Percentiles rank a stretch among this genome's conserved stretches.
Conservation (phyloP, 192 early-diverging fungal species). For the Backusella psychrophila region DNA sequence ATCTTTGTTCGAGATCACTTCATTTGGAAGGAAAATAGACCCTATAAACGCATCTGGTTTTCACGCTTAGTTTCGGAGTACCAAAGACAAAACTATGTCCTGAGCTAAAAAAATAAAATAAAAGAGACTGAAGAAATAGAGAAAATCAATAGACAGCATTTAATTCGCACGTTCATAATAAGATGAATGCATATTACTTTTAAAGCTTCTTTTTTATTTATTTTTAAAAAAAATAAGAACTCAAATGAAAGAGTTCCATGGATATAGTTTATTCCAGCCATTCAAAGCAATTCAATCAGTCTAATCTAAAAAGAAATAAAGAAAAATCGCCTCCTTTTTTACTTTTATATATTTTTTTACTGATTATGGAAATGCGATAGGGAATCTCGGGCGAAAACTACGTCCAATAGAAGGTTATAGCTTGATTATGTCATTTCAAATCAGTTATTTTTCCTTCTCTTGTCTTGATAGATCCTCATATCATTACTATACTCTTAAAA, state of each 20-base stretch:
- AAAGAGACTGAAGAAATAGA: neutral
- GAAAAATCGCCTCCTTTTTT: neutral
- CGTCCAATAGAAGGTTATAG: neutral
- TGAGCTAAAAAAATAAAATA: neutral
- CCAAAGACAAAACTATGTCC: neutral
- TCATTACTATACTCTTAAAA: no score
- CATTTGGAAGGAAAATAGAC: neutral
- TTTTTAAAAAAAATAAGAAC: neutral
- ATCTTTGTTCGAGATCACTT: neutral
- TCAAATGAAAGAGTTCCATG: neutral
- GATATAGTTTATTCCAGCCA: neutral
- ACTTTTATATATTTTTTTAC: constrained; percentile 7
- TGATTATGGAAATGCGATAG: neutral
- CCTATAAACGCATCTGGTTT: neutral
- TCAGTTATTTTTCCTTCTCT: no score
- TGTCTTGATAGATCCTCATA: no score
- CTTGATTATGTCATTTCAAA: neutral
- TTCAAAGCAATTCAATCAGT: neutral
- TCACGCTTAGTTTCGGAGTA: neutral
- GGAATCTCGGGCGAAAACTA: neutral
- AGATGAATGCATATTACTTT: neutral
- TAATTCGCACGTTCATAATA: neutral
- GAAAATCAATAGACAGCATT: no score
- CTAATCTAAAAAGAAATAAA: neutral
- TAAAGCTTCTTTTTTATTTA: no score